These are phyloP conservation scores for Erodium trifolium DNA, from an alignment of 441 rosid species.

Conservation along the genomic window DNA sequence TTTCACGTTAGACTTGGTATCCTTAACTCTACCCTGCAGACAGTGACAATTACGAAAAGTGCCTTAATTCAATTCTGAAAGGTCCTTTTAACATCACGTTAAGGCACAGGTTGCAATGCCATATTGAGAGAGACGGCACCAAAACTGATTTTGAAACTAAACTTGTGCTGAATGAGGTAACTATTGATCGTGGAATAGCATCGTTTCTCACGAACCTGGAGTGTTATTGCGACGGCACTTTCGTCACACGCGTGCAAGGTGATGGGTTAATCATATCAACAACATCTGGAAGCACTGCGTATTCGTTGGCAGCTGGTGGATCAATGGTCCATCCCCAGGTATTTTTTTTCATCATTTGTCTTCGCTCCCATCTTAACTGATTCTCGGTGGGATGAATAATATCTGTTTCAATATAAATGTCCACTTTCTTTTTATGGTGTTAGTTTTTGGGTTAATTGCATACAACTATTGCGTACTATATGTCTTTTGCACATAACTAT, in stretches of 20 bases:
- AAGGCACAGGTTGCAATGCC: conserved; percentile 79
- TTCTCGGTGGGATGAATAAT: background rate
- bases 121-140: conserved; percentile 73
- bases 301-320: conserved; percentile 98
- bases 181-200: conserved; percentile 93
- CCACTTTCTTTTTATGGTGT: no score
- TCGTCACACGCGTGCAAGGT: conserved; percentile 95
- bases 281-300: conserved; percentile 99
- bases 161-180: conserved; percentile 90
- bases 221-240: conserved; percentile 88
- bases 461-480: no score
- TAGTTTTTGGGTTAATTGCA: no score
- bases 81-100: conserved; percentile 94
- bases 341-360: background rate
- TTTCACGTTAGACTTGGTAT: conserved; percentile 14
- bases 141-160: conserved; percentile 56
- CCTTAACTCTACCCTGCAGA: conserved; percentile 54
- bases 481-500: no score
- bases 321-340: conserved; percentile 99
- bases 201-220: conserved; percentile 92
- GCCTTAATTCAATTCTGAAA: conserved; percentile 60
- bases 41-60: conserved; percentile 76
- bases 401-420: background rate
- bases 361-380: background rate
- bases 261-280: conserved; percentile 93